These are phyloP conservation scores for Trametes hirsuta DNA, from an alignment of 1,284 basidiomycete genomes.

Conservation along the genomic window DNA sequence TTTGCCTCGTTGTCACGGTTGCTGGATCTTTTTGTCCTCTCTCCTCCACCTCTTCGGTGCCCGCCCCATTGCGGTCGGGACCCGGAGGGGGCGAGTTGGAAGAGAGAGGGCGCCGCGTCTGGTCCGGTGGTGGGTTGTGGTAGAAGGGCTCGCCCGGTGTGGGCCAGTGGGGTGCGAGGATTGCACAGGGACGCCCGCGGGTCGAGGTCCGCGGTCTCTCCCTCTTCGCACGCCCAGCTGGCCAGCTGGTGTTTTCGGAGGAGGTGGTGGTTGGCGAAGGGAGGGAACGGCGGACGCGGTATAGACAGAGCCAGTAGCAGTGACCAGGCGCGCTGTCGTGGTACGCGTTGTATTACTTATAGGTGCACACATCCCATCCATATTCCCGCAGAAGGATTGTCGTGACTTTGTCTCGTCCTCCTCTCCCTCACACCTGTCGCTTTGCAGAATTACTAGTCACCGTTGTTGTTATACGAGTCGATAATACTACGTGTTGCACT, in stretches of 20 bases:
- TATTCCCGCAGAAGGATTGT: neutral
- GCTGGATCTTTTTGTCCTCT: slow-evolving; percentile 53
- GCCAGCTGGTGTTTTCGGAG: neutral
- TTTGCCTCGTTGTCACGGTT: slow-evolving; percentile 36
- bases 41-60: slow-evolving; percentile 54
- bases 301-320: slow-evolving; percentile 17
- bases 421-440: neutral
- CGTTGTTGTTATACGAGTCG: slow-evolving; percentile 5
- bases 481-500: neutral
- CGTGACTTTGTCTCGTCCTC: neutral
- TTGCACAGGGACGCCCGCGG: neutral
- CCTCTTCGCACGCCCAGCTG: neutral
- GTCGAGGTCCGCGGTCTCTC: neutral
- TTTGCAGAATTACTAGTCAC: neutral
- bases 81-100: slow-evolving; percentile 57
- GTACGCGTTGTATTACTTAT: slow-evolving; percentile 23
- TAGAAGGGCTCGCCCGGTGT: neutral
- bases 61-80: slow-evolving; percentile 28
- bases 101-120: slow-evolving; percentile 73
- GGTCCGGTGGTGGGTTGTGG: slow-evolving; percentile 26
- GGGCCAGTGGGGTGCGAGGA: neutral
- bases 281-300: neutral
- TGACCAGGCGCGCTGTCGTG: slow-evolving; percentile 20
- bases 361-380: slow-evolving; percentile 10
- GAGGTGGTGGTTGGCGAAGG: neutral